Evolutionary conservation across 331 rosid species (phyloP).

Genomic region (Rosa hybrid): DNA sequence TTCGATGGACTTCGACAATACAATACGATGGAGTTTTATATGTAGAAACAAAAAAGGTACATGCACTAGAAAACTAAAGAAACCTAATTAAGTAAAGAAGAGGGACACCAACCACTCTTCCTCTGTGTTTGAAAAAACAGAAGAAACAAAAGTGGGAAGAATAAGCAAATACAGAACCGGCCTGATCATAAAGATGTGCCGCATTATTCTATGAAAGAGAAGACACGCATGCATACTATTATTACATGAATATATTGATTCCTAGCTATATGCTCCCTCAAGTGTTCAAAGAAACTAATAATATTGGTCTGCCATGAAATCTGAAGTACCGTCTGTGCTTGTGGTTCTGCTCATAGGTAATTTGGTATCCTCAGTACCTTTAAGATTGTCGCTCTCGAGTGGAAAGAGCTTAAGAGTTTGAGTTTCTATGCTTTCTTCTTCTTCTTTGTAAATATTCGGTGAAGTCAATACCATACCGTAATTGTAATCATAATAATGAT

Average conservation of each 20-base stretch:
- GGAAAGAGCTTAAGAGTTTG: conserved; percentile 70
- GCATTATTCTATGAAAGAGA: not conserved
- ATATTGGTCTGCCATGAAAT: no score
- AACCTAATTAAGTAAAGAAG: no score
- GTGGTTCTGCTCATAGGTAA: not conserved
- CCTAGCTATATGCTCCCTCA: no score
- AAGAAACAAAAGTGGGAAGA: not conserved
- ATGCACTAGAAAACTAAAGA: not conserved
- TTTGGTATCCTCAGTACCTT: conserved; percentile 25
- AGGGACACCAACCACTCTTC: not conserved
- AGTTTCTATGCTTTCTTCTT: conserved; percentile 7
- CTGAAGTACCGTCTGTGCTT: no score
- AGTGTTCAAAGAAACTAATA: no score
- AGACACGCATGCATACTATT: not conserved
- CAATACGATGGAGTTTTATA: not conserved
- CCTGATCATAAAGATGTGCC: no score
- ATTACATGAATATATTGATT: not conserved
- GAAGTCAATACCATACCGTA: not conserved
- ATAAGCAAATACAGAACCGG: not conserved
- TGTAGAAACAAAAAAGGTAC: not conserved
- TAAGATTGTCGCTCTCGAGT: conserved; percentile 29
- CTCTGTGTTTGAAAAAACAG: not conserved
- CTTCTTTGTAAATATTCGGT: not conserved
- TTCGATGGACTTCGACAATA: not conserved
- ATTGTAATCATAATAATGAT: not conserved